phyloP scores from a whole-genome alignment of 2,329 filamentous ascomycete species.

The Clonostachys solani region DNA sequence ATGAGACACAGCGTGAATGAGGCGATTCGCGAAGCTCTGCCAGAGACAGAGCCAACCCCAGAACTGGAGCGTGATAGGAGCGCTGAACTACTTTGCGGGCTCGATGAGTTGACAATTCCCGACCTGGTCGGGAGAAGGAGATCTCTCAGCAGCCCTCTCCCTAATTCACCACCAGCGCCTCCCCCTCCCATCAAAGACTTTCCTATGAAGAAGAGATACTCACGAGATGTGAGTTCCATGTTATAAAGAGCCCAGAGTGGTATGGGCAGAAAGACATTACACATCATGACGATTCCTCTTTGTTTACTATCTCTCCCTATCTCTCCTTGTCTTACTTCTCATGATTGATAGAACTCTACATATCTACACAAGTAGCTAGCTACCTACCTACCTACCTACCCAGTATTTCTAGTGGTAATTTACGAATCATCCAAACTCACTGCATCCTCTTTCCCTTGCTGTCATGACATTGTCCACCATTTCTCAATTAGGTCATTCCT shows the following conservation, averaged over 20 bases:
- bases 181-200: conserved; percentile 24
- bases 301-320: not conserved
- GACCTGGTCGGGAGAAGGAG: conserved; percentile 6
- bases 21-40: conserved; percentile 6
- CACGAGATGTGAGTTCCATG: not conserved
- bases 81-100: conserved; percentile 42
- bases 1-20: conserved; percentile 15
- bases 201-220: not conserved
- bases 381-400: too few relatives aligned
- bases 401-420: too few relatives aligned
- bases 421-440: too few relatives aligned
- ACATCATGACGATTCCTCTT: not conserved
- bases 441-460: too few relatives aligned
- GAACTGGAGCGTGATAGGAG: conserved; percentile 43
- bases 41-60: conserved; percentile 8
- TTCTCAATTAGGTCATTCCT: too few relatives aligned
- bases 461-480: too few relatives aligned
- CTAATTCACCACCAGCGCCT: conserved; percentile 22
- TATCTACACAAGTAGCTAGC: too few relatives aligned
- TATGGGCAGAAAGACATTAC: not conserved
- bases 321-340: not conserved
- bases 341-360: not conserved
- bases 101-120: conserved; percentile 18
- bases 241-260: not conserved
- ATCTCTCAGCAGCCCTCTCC: not conserved